These are phyloP conservation scores for Murraya koenigii DNA, from an alignment of 345 rosid genomes.

Conservation along the genomic window DNA sequence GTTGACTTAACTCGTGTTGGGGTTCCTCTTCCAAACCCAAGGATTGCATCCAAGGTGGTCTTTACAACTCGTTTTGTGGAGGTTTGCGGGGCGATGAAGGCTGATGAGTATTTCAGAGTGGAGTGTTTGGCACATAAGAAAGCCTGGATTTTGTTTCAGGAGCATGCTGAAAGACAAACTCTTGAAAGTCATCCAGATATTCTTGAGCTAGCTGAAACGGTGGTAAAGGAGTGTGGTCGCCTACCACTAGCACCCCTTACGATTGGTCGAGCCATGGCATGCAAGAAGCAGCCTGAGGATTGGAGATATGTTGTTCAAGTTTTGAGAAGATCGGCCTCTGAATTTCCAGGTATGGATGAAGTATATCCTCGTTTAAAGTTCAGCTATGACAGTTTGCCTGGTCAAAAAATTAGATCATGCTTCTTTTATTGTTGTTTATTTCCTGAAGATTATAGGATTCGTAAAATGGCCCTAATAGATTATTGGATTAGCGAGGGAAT, in stretches of 20 bases:
- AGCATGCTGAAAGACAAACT: background rate
- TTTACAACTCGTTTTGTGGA: background rate
- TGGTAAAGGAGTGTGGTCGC: background rate
- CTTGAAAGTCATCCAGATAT: background rate
- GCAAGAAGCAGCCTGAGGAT: background rate
- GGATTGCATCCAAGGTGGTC: background rate
- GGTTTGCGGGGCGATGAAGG: background rate
- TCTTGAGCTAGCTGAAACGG: background rate
- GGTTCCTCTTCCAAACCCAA: background rate
- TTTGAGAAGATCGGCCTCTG: background rate
- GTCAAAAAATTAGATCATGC: background rate
- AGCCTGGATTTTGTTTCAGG: background rate
- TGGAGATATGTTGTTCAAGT: background rate
- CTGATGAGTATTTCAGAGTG: background rate
- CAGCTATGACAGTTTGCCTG: background rate
- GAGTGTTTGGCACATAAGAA: background rate
- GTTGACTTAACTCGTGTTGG: background rate
- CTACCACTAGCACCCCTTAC: background rate
- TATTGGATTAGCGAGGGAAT: constrained; percentile 31
- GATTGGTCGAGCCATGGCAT: background rate
- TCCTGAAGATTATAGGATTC: constrained; percentile 22
- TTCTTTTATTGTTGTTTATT: constrained; percentile 2
- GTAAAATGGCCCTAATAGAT: constrained; percentile 6
- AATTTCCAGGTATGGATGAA: constrained; percentile 8
- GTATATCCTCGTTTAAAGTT: background rate